phyloP scores from a whole-genome alignment of 768 basidiomycete genomes.

The Heimioporus sp. region DNA sequence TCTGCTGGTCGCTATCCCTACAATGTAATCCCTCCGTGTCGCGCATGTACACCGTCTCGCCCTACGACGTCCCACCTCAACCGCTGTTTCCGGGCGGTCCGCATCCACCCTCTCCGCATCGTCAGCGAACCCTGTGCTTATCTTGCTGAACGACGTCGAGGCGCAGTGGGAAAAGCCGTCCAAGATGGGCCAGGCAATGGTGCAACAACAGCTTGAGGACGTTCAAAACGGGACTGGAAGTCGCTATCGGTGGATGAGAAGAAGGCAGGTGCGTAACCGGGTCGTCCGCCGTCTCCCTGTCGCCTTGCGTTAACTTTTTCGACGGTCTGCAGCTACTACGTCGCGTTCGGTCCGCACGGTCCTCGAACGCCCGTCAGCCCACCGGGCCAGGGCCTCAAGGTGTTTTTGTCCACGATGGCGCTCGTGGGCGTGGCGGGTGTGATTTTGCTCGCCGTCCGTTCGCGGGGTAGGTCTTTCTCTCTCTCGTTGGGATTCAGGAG shows the following conservation, averaged over 20 bases:
- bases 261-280: slow-evolving; percentile 87
- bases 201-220: slow-evolving; percentile 88
- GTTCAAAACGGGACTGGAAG: slow-evolving; percentile 97
- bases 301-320: not conserved
- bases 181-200: slow-evolving; percentile 65
- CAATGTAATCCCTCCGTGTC: slow-evolving; percentile 59
- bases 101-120: slow-evolving; percentile 28
- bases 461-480: slow-evolving; percentile 51
- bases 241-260: slow-evolving; percentile 88
- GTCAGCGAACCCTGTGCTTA: slow-evolving; percentile 43
- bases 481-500: not conserved
- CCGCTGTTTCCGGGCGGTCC: slow-evolving; percentile 24
- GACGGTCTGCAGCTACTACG: slow-evolving; percentile 71
- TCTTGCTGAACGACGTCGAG: slow-evolving; percentile 87
- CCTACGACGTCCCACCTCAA: slow-evolving; percentile 49
- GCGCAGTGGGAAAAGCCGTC: slow-evolving; percentile 81
- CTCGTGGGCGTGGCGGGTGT: slow-evolving; percentile 58
- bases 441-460: slow-evolving; percentile 50
- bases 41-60: slow-evolving; percentile 37
- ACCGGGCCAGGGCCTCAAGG: slow-evolving; percentile 71
- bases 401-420: slow-evolving; percentile 57
- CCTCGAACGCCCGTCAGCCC: slow-evolving; percentile 76
- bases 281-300: not conserved
- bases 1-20: not conserved
- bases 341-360: slow-evolving; percentile 96